Conservation (phyloP, 257 asterid genomes). For the Przewalskia tangutica region DNA sequence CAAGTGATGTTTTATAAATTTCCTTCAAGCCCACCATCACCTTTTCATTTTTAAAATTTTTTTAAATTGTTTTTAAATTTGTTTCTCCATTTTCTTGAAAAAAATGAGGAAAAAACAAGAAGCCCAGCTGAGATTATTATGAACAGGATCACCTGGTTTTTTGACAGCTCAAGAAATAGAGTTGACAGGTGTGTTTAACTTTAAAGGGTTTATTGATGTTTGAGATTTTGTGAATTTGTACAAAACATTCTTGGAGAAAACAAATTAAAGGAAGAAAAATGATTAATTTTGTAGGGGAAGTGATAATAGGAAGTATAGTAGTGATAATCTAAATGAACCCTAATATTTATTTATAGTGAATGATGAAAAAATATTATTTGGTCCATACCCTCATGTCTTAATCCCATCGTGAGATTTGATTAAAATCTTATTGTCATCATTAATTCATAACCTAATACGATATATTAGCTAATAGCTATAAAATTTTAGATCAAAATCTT, state of each 20-base stretch:
- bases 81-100: background rate
- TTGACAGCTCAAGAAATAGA: background rate
- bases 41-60: background rate
- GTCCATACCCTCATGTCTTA: background rate
- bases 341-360: background rate
- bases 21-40: background rate
- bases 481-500: background rate
- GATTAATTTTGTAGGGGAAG: background rate
- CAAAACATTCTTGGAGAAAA: background rate
- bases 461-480: background rate
- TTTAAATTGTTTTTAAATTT: background rate
- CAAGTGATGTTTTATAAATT: background rate
- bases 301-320: background rate
- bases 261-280: background rate
- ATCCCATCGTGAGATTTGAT: background rate
- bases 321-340: background rate
- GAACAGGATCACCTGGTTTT: background rate
- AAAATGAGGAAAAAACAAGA: background rate
- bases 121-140: background rate
- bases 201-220: background rate
- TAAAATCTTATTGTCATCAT: too few species aligned
- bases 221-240: background rate
- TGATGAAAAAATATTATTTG: background rate
- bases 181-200: constrained; percentile 1
- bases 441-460: too few species aligned